A percentile compares a stretch with the other conserved stretches of the same genome.
These are phyloP conservation scores for Fusarium secorum DNA, from an alignment of 2,329 filamentous ascomycete species.

Conservation along the genomic window DNA sequence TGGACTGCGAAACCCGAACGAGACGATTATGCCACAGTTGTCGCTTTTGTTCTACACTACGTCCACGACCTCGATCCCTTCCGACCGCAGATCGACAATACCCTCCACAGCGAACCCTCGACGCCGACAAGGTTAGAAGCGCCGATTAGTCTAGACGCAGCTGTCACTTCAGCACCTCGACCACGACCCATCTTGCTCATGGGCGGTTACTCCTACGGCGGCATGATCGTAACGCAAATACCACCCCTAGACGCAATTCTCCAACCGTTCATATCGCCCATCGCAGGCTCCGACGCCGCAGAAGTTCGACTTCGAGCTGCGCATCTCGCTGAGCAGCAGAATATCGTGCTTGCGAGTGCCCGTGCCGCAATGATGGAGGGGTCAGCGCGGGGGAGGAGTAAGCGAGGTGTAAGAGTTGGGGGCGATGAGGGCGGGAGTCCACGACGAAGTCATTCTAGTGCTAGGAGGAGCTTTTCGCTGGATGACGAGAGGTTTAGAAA, in stretches of 20 bases:
- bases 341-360: slow-evolving; percentile 52
- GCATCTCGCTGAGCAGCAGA: slow-evolving; percentile 71
- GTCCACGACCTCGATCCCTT: slow-evolving; percentile 65
- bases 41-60: slow-evolving; percentile 82
- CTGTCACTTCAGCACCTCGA: neutral
- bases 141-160: neutral
- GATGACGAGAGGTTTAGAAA: slow-evolving; percentile 58
- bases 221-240: slow-evolving; percentile 78
- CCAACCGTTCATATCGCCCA: slow-evolving; percentile 62
- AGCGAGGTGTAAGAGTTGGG: slow-evolving; percentile 57
- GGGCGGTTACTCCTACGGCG: slow-evolving; percentile 90
- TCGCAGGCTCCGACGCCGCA: slow-evolving; percentile 64
- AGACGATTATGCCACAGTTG: slow-evolving; percentile 82
- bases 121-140: slow-evolving; percentile 4
- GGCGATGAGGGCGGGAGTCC: slow-evolving; percentile 56
- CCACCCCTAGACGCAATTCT: slow-evolving; percentile 70
- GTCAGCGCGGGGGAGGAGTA: slow-evolving; percentile 37
- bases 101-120: neutral
- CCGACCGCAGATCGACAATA: slow-evolving; percentile 14
- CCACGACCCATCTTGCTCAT: slow-evolving; percentile 61
- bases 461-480: slow-evolving; percentile 49
- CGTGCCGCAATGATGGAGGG: slow-evolving; percentile 46
- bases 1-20: slow-evolving; percentile 87
- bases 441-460: slow-evolving; percentile 51
- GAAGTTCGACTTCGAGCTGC: slow-evolving; percentile 76